These are phyloP conservation scores for Pichia nanzhaoensis DNA, from an alignment of 805 yeast genomes.

Conservation along the genomic window DNA sequence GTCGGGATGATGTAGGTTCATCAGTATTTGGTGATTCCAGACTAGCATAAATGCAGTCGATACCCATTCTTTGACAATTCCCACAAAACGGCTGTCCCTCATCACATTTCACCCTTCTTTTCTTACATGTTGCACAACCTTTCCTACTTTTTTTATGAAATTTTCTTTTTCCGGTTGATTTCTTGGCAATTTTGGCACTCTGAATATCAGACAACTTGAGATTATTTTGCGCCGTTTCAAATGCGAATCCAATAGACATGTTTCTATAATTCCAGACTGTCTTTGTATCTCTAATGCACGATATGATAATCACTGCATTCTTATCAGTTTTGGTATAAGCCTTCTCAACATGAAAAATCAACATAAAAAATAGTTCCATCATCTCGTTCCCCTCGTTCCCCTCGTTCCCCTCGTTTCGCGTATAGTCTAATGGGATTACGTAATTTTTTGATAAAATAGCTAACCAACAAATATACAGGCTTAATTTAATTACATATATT, in stretches of 20 bases:
- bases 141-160: conserved; percentile 84
- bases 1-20: background rate
- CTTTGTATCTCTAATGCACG: too few relatives aligned
- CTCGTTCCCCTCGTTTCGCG: conserved; percentile 1
- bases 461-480: too few relatives aligned
- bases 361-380: background rate
- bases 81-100: conserved; percentile 73
- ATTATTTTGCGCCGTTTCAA: background rate
- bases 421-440: background rate
- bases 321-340: background rate
- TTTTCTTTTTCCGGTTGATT: conserved; percentile 67
- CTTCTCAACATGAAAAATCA: background rate
- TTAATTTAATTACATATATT: too few relatives aligned
- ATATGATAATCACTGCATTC: background rate
- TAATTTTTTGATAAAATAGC: too few relatives aligned
- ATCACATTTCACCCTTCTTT: conserved; percentile 88
- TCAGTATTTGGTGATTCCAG: background rate
- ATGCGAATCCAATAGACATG: conserved; percentile 1
- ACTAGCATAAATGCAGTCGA: conserved; percentile 58
- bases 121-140: conserved; percentile 87
- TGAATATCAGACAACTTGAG: background rate
- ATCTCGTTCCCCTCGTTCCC: conserved; percentile 14
- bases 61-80: conserved; percentile 73
- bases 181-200: conserved; percentile 26
- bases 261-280: background rate